Evolutionary conservation across 148 eudicot genomes (phyloP).

Genomic region (Hydrangea macrophylla): DNA sequence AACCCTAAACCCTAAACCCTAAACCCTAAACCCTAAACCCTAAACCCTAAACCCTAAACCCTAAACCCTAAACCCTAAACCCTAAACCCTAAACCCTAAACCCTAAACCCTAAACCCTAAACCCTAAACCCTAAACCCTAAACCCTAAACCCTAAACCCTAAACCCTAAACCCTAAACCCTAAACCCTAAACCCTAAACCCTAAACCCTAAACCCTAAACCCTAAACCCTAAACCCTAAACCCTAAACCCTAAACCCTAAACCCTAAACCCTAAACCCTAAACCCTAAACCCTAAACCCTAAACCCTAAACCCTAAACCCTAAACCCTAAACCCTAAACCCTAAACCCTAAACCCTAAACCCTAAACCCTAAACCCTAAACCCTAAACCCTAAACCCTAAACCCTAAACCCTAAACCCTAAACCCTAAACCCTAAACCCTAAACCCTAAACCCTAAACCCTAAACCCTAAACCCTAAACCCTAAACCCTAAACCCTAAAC

Average conservation of each 20-base stretch:
- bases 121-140: slow-evolving; percentile 1
- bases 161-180: slow-evolving; percentile 1
- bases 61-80: slow-evolving; percentile 1
- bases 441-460: slow-evolving; percentile 1
- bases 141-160: slow-evolving; percentile 1
- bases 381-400: slow-evolving; percentile 1
- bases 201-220: slow-evolving; percentile 1
- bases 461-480: slow-evolving; percentile 1
- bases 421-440: slow-evolving; percentile 1
- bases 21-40: slow-evolving; percentile 1
- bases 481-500: slow-evolving; percentile 1
- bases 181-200: slow-evolving; percentile 1
- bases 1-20: slow-evolving; percentile 1
- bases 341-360: slow-evolving; percentile 1
- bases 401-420: slow-evolving; percentile 1
- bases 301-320: slow-evolving; percentile 1
- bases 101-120: slow-evolving; percentile 1
- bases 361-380: slow-evolving; percentile 1
- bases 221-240: slow-evolving; percentile 1
- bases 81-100: slow-evolving; percentile 1
- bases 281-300: slow-evolving; percentile 1
- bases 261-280: slow-evolving; percentile 1
- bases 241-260: slow-evolving; percentile 1
- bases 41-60: slow-evolving; percentile 1
- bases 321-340: slow-evolving; percentile 1